Percentiles rank a stretch among this genome's conserved stretches.
phyloP scores from a whole-genome alignment of 2,329 filamentous ascomycete species.

The Cercospora citrullina region DNA sequence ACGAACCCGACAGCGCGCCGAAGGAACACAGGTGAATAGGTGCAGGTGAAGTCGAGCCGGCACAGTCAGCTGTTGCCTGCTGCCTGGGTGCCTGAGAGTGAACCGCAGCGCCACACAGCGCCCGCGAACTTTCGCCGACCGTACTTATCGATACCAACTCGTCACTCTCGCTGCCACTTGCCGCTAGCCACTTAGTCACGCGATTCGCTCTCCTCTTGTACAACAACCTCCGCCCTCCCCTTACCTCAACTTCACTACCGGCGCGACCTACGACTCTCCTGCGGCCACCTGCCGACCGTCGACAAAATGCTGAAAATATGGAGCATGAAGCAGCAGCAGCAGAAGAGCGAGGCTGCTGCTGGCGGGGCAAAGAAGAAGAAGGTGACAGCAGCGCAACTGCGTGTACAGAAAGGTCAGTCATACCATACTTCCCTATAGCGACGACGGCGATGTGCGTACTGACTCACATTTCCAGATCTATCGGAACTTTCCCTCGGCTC shows the following conservation, averaged over 20 bases:
- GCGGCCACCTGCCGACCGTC: slow-evolving; percentile 11
- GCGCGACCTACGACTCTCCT: background rate
- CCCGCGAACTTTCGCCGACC: background rate
- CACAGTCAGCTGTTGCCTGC: background rate
- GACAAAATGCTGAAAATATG: slow-evolving; percentile 96
- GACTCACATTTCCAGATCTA: slow-evolving; percentile 59
- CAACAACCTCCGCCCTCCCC: background rate
- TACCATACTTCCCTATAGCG: background rate
- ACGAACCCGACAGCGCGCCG: background rate
- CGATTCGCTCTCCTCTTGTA: background rate
- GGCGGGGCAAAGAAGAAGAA: slow-evolving; percentile 88
- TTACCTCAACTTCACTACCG: background rate
- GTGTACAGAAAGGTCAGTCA: slow-evolving; percentile 86
- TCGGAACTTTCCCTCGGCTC: slow-evolving; percentile 75
- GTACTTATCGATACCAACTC: background rate
- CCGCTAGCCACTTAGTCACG: background rate
- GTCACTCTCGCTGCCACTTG: background rate
- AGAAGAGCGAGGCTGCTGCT: slow-evolving; percentile 83
- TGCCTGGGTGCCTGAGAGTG: slow-evolving; percentile 5
- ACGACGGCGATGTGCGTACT: background rate
- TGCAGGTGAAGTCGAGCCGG: background rate
- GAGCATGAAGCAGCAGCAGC: slow-evolving; percentile 96
- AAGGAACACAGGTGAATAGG: background rate
- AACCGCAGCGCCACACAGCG: background rate
- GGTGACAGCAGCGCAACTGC: slow-evolving; percentile 91